phyloP scores from a whole-genome alignment of 345 rosid genomes.

The Arabidopsis suecica region DNA sequence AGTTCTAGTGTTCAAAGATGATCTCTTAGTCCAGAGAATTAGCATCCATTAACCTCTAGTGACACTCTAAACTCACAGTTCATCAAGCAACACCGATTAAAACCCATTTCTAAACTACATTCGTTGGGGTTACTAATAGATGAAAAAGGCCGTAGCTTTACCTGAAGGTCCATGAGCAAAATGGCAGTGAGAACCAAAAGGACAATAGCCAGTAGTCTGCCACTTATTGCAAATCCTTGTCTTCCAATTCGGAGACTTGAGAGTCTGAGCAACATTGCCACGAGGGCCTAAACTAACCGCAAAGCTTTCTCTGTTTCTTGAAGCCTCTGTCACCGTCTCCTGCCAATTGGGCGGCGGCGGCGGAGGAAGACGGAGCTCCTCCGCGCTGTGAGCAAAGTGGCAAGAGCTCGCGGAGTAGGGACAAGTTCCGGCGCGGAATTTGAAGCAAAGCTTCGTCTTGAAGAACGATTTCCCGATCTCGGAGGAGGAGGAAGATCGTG shows the following conservation, averaged over 20 bases:
- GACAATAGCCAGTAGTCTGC: conserved; percentile 85
- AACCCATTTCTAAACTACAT: neutral
- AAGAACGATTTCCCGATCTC: conserved; percentile 78
- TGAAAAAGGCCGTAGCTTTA: conserved; percentile 33
- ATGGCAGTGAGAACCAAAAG: conserved; percentile 80
- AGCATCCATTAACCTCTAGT: conserved; percentile 6
- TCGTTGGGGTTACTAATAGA: neutral
- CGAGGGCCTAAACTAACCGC: conserved; percentile 87
- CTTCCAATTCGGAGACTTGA: conserved; percentile 88
- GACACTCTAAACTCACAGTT: conserved; percentile 11
- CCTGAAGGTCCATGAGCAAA: conserved; percentile 93
- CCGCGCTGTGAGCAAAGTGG: conserved; percentile 87
- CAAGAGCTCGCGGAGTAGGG: conserved; percentile 65
- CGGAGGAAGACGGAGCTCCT: conserved; percentile 89
- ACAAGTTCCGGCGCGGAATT: conserved; percentile 76
- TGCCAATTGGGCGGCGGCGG: conserved; percentile 78
- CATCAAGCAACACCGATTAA: conserved; percentile 15
- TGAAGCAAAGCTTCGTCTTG: conserved; percentile 90
- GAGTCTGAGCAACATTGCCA: conserved; percentile 46
- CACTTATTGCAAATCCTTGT: conserved; percentile 89
- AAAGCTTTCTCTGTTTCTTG: conserved; percentile 80
- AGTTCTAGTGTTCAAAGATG: conserved; percentile 8
- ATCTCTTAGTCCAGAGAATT: neutral
- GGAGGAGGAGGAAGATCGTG: conserved; percentile 51
- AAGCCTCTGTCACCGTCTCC: conserved; percentile 74